A percentile compares a stretch with the other conserved stretches of the same genome.
phyloP scores from a whole-genome alignment of 1,139 yeast genomes.

The Yamadazyma blattariae region DNA sequence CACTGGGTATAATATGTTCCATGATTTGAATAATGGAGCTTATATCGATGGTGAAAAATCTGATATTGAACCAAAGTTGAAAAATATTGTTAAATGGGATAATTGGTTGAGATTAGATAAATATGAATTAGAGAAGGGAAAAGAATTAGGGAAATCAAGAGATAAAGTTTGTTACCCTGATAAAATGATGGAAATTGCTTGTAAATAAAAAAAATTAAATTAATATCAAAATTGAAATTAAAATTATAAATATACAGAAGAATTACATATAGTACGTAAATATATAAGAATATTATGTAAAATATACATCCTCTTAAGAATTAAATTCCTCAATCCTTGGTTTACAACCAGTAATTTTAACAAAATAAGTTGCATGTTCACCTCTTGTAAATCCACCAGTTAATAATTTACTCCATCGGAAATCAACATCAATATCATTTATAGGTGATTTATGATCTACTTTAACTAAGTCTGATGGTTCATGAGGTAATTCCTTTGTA shows the following conservation, averaged over 20 bases:
- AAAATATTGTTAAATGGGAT: constrained; percentile 52
- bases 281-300: no score
- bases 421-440: no score
- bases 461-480: constrained; percentile 25
- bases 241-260: background rate
- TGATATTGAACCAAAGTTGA: constrained; percentile 20
- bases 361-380: constrained; percentile 35
- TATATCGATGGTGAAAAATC: constrained; percentile 17
- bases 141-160: constrained; percentile 48
- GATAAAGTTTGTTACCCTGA: constrained; percentile 51
- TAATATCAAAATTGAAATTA: no score
- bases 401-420: no score
- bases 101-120: constrained; percentile 67
- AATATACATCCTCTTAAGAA: no score
- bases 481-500: constrained; percentile 46
- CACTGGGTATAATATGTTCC: constrained; percentile 64
- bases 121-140: constrained; percentile 53
- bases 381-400: constrained; percentile 20
- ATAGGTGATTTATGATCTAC: constrained; percentile 4
- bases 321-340: background rate
- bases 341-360: constrained; percentile 32
- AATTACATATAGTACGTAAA: no score
- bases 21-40: constrained; percentile 45
- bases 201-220: no score
- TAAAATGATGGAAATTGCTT: constrained; percentile 45